A percentile compares a stretch with the other conserved stretches of the same genome.
Evolutionary conservation across 2,329 filamentous ascomycete species (phyloP).

Genomic region (Aspergillus nomiae): DNA sequence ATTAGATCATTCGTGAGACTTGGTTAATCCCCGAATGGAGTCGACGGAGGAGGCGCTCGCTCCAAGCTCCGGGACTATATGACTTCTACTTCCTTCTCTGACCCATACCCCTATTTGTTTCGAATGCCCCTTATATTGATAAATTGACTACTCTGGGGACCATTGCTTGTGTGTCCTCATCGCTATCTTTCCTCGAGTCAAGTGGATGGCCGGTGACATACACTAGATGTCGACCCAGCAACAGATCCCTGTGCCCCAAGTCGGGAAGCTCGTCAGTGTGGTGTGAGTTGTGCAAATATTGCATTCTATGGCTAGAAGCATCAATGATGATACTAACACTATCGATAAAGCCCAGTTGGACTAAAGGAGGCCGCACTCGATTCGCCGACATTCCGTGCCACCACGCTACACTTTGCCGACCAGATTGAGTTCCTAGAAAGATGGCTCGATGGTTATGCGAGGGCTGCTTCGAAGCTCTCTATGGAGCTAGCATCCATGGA

Average conservation of each 20-base stretch:
- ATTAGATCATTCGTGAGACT: constrained; percentile 31
- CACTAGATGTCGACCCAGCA: constrained; percentile 45
- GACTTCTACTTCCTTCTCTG: constrained; percentile 17
- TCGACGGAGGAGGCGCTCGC: constrained; percentile 18
- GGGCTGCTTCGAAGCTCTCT: constrained; percentile 62
- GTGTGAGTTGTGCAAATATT: constrained; percentile 36
- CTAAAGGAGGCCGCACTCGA: constrained; percentile 95
- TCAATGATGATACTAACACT: constrained; percentile 16
- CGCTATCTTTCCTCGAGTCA: constrained; percentile 21
- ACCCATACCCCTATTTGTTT: constrained; percentile 18
- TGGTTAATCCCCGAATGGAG: constrained; percentile 20
- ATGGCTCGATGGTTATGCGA: constrained; percentile 80
- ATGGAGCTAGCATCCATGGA: constrained; percentile 74
- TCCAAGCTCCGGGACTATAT: constrained; percentile 15
- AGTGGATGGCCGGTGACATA: constrained; percentile 38
- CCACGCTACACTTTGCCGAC: constrained; percentile 81
- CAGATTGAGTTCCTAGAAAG: constrained; percentile 88
- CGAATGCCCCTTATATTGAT: constrained; percentile 10
- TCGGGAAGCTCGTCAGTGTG: constrained; percentile 50
- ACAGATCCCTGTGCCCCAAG: constrained; percentile 39
- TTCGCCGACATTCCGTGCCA: constrained; percentile 91
- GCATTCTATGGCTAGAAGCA: not conserved
- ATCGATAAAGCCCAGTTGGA: constrained; percentile 66
- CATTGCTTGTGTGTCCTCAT: constrained; percentile 5
- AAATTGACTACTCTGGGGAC: constrained; percentile 6